Evolutionary conservation across 2,329 filamentous ascomycete genomes (phyloP), one percentile per base, ranked within the genome.

Genomic region (Blumeria hordei): DNA sequence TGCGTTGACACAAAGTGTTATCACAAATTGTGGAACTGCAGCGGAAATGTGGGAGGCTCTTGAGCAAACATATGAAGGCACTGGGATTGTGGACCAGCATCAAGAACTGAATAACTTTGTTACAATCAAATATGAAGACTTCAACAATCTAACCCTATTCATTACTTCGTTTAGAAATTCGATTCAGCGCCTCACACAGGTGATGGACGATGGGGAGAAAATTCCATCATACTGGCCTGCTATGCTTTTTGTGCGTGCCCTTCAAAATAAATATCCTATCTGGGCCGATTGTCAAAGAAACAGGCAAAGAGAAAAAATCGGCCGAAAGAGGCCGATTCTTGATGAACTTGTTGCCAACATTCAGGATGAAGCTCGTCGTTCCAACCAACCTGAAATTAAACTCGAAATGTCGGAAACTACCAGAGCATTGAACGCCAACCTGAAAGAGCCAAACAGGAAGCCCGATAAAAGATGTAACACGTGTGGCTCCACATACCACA

Each of bases 201-300:
- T 49, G 9, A 49, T 28, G 44, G 44, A 49, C 21, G 21, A 28
- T 8, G 18, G 7, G 21, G 44, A 49, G 8, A 7, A 9, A 8
- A 49, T 49, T 21, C 44, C 44, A 18, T 21, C 21, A 18, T 49
- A 49, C 21, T 49, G 44, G 44, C 44, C 44, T 5, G 44, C 44
- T 11, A 49, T 49, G 44, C n/a, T 49, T 21, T 49, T 49, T 49
- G 44, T 49, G 4, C 12, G 33, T 49, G 44, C 44, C 12, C 18
- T 49, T 28, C 44, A 49, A 49, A 32, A 28, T 28, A 39, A 53
- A 18, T 53, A 16, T 32, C 50, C 50, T 16, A 53, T 39, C n/a
- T 53, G 50, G 50, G 34, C 50, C 10, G 34, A 53, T 21, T n/a
- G 50, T 4, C 34, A 53, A 21, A 51, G 47, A 51, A 51, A 51